These are phyloP conservation scores for Cardamine resedifolia DNA, from an alignment of 345 rosid genomes.

Conservation along the genomic window DNA sequence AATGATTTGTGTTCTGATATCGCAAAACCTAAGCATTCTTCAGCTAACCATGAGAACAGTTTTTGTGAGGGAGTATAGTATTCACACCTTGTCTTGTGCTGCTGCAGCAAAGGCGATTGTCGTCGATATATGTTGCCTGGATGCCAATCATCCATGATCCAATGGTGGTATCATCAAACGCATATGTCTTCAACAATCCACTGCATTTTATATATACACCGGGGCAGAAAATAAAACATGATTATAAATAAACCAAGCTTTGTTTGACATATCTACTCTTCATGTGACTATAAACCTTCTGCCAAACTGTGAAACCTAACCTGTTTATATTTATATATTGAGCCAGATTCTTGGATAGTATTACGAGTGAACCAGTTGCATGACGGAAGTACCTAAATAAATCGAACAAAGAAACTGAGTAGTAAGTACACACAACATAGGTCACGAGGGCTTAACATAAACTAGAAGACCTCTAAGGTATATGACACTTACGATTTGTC, in stretches of 20 bases:
- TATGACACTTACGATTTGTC: constrained; percentile 78
- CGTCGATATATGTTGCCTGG: constrained; percentile 83
- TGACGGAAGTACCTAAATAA: constrained; percentile 86
- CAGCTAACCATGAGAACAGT: constrained; percentile 14
- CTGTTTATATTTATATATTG: constrained; percentile 89
- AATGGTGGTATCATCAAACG: constrained; percentile 76
- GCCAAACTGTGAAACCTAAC: constrained; percentile 36
- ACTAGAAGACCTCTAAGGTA: constrained; percentile 2
- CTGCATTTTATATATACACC: constrained; percentile 46
- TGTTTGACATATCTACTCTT: constrained; percentile 1
- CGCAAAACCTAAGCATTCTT: constrained; percentile 19
- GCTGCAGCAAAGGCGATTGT: constrained; percentile 85
- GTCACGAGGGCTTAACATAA: constrained; percentile 6
- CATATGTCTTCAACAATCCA: constrained; percentile 84
- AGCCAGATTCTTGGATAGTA: constrained; percentile 86
- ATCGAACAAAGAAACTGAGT: constrained; percentile 21
- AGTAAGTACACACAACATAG: constrained; percentile 8
- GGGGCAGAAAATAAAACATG: background rate
- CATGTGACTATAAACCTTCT: background rate
- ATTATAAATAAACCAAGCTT: background rate
- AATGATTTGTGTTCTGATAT: background rate
- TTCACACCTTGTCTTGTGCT: constrained; percentile 80
- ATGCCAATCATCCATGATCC: constrained; percentile 99
- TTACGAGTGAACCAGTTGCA: constrained; percentile 68
- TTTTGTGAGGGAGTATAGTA: constrained; percentile 14